These are phyloP conservation scores for Colletotrichum sp. DNA, from an alignment of 2,329 filamentous ascomycete genomes.

Conservation along the genomic window DNA sequence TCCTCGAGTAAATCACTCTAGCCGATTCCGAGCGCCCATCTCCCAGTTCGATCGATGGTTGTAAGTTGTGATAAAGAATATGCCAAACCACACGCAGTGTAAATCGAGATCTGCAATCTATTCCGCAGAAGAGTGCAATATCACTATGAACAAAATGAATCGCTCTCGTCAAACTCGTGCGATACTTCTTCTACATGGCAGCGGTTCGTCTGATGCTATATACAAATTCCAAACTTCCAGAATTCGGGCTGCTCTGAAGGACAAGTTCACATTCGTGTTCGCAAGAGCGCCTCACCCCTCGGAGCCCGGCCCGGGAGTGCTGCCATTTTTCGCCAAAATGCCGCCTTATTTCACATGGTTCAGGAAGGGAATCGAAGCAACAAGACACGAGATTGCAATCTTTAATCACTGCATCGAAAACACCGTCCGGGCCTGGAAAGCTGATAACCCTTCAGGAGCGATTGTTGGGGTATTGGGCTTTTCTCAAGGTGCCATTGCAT, in stretches of 20 bases:
- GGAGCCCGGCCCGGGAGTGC: not conserved
- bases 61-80: not conserved
- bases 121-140: not conserved
- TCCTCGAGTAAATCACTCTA: not conserved
- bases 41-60: not conserved
- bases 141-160: not conserved
- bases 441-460: not conserved
- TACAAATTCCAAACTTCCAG: not conserved
- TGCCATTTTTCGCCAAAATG: not conserved
- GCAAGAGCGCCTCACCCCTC: not conserved
- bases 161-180: not conserved
- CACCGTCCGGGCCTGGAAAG: not conserved
- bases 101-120: too few species aligned
- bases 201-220: not conserved
- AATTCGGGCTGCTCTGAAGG: not conserved
- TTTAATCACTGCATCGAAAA: not conserved
- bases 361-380: not conserved
- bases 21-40: not conserved
- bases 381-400: not conserved
- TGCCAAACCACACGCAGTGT: not conserved
- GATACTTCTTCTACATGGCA: not conserved
- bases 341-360: not conserved
- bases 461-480: not conserved
- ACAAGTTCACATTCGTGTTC: not conserved
- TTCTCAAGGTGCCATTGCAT: not conserved